Percentiles rank a stretch among this genome's conserved stretches.
phyloP scores from a whole-genome alignment of 2,329 filamentous ascomycete genomes.

The Ophiostoma ulmi region DNA sequence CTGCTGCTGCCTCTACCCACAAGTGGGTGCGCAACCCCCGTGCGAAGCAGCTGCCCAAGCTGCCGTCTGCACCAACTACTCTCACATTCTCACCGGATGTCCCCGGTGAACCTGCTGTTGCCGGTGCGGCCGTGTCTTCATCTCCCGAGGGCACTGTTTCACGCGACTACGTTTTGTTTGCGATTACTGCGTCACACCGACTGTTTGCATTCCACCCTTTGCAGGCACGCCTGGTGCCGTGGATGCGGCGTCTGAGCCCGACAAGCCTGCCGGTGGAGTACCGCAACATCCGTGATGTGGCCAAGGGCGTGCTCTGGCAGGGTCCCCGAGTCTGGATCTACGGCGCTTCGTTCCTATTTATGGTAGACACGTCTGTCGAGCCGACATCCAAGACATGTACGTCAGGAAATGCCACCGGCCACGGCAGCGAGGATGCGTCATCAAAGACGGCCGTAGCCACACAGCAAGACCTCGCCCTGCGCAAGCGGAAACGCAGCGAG shows the following conservation, averaged over 20 bases:
- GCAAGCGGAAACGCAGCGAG: conserved; percentile 52
- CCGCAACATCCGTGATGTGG: conserved; percentile 67
- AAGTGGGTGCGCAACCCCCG: conserved; percentile 71
- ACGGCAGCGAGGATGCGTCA: background rate
- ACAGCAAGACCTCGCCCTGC: conserved; percentile 28
- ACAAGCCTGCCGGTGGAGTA: conserved; percentile 69
- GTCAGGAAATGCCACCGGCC: background rate
- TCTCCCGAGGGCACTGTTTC: conserved; percentile 25
- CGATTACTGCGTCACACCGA: conserved; percentile 53
- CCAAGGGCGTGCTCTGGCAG: conserved; percentile 83
- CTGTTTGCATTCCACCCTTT: conserved; percentile 74
- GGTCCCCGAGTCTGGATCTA: conserved; percentile 77
- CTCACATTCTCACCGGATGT: conserved; percentile 60
- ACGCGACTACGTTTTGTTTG: conserved; percentile 50
- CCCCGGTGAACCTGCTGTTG: conserved; percentile 31
- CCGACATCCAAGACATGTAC: background rate
- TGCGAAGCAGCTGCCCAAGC: conserved; percentile 62
- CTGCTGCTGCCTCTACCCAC: background rate
- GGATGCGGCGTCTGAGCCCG: conserved; percentile 80
- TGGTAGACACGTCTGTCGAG: conserved; percentile 79
- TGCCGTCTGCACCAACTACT: conserved; percentile 59
- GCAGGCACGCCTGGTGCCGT: conserved; percentile 71
- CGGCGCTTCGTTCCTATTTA: conserved; percentile 78
- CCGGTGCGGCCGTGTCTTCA: conserved; percentile 18
- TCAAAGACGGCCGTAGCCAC: background rate